Evolutionary conservation across 2,329 filamentous ascomycete genomes (phyloP).

Genomic region (Colletotrichum filicis): DNA sequence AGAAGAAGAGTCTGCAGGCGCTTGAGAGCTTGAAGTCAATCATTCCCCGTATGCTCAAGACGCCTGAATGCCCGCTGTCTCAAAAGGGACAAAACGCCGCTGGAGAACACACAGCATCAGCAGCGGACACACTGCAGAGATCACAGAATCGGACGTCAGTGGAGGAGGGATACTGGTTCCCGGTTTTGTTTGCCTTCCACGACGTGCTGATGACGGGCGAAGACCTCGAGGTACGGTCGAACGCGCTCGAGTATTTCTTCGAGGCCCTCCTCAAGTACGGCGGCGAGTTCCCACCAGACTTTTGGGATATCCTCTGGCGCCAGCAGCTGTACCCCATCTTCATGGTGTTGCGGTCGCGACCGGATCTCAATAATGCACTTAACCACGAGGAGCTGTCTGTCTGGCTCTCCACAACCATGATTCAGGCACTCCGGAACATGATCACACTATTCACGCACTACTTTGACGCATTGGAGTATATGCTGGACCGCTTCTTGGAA

Average conservation of each 20-base stretch:
- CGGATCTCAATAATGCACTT: constrained; percentile 93
- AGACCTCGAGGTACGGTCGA: constrained; percentile 92
- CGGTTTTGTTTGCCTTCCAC: constrained; percentile 97
- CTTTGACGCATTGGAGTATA: constrained; percentile 94
- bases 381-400: constrained; percentile 98
- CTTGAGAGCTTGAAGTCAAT: constrained; percentile 95
- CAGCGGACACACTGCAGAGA: constrained; percentile 56
- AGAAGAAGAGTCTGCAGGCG: constrained; percentile 96
- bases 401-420: constrained; percentile 99
- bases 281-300: constrained; percentile 89
- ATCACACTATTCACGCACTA: constrained; percentile 99
- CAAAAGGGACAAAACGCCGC: constrained; percentile 59
- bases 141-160: constrained; percentile 84
- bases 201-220: constrained; percentile 99
- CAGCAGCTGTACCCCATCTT: constrained; percentile 98
- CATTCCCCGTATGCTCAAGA: constrained; percentile 93
- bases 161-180: constrained; percentile 99
- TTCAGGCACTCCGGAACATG: constrained; percentile 97
- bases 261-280: constrained; percentile 92
- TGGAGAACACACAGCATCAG: constrained; percentile 51
- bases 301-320: constrained; percentile 98
- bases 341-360: constrained; percentile 95
- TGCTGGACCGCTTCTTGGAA: constrained; percentile 97
- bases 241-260: constrained; percentile 95
- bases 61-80: constrained; percentile 92